Evolutionary conservation across 2,329 filamentous ascomycete genomes (phyloP).

Genomic region (Colletotrichum eleusines): DNA sequence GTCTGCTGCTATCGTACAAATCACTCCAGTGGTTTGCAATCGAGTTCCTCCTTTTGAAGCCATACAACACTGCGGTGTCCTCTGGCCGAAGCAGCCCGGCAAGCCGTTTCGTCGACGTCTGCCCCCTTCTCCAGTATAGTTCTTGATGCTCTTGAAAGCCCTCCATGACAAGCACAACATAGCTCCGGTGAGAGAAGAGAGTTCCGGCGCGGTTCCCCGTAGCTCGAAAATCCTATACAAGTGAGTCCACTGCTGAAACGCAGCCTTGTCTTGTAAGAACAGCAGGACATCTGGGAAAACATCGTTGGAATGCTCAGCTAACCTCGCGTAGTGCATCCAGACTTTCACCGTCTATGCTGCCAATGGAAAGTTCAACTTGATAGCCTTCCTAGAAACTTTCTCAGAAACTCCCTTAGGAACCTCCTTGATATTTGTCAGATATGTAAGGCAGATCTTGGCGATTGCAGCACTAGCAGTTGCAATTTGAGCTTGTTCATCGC

Average conservation of each 20-base stretch:
- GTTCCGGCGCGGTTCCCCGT: no score
- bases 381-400: not conserved
- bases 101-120: not conserved
- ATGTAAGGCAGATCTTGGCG: conserved; percentile 44
- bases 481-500: conserved; percentile 16
- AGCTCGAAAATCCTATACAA: no score
- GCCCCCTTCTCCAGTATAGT: not conserved
- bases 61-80: not conserved
- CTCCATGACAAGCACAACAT: not conserved
- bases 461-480: conserved; percentile 40
- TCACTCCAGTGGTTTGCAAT: no score
- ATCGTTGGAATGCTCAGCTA: not conserved
- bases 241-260: not conserved
- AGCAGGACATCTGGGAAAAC: not conserved
- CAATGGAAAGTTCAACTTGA: conserved; percentile 39
- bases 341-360: conserved; percentile 39
- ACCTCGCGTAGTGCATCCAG: conserved; percentile 24
- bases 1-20: not conserved
- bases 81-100: accelerated
- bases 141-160: not conserved
- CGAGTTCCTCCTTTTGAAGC: no score
- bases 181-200: no score
- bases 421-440: conserved; percentile 39
- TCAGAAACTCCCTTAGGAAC: not conserved
- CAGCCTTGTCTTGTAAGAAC: not conserved